These are phyloP conservation scores for Anisodus tanguticus DNA, from an alignment of 257 asterid genomes.

Conservation along the genomic window DNA sequence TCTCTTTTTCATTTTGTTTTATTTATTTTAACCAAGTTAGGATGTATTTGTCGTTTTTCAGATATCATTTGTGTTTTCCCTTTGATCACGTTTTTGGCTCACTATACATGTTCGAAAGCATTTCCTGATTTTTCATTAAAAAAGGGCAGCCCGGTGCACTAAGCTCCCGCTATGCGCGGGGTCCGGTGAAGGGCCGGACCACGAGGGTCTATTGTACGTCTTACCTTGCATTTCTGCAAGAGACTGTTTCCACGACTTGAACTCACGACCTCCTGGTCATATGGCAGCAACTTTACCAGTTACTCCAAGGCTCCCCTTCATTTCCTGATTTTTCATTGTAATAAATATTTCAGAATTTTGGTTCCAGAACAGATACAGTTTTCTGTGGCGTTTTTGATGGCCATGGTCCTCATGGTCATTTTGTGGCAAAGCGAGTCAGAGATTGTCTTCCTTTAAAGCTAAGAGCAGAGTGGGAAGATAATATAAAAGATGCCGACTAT, in stretches of 20 bases:
- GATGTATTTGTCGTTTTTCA: background rate
- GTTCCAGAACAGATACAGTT: slow-evolving; percentile 21
- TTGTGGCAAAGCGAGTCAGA: slow-evolving; percentile 27
- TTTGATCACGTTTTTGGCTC: background rate
- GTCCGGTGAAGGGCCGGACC: no score
- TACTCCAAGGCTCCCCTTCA: no score
- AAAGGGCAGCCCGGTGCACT: no score
- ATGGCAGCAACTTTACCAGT: no score
- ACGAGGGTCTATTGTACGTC: no score
- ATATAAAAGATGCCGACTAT: background rate
- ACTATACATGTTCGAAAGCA: background rate
- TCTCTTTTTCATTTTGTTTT: background rate
- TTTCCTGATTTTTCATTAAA: no score
- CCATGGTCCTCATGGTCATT: slow-evolving; percentile 33
- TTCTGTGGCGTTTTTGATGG: slow-evolving; percentile 36
- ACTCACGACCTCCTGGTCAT: no score
- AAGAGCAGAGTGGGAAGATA: background rate
- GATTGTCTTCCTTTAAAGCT: slow-evolving; percentile 25
- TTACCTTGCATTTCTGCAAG: no score
- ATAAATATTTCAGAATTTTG: slow-evolving; percentile 24
- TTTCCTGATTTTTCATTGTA: no score
- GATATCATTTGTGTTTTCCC: background rate
- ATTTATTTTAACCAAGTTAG: background rate
- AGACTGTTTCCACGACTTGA: no score
- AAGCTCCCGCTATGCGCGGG: no score